Percentiles rank a stretch among this genome's conserved stretches.
Evolutionary conservation across 208 protist genomes (phyloP).

Genomic region (Acanthamoeba royreba): DNA sequence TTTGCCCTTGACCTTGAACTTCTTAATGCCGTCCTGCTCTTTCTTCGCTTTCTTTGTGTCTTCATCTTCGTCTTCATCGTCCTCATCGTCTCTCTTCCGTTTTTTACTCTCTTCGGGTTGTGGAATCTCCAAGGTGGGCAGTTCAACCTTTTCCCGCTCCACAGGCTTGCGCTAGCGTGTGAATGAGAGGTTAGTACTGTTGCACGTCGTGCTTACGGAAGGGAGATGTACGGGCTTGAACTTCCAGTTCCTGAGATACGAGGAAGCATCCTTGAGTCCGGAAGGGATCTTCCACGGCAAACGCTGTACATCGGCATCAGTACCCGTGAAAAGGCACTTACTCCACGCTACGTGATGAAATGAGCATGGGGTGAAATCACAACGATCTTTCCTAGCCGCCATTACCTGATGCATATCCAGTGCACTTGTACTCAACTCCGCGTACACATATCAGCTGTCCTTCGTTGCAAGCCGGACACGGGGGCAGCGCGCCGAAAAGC

Average conservation of each 20-base stretch:
- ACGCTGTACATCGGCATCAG: background rate
- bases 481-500: slow-evolving; percentile 14
- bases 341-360: slow-evolving; percentile 28
- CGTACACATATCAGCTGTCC: background rate
- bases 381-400: no score
- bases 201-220: no score
- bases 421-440: background rate
- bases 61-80: background rate
- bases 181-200: no score
- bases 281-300: slow-evolving; percentile 9
- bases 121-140: background rate
- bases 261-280: background rate
- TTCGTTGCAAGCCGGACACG: background rate
- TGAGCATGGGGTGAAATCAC: background rate
- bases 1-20: slow-evolving; percentile 58
- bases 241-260: background rate
- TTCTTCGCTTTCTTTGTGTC: background rate
- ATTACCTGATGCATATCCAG: background rate
- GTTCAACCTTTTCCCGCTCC: background rate
- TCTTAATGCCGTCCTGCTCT: background rate
- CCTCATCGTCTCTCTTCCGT: no score
- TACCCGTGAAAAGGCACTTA: background rate
- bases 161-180: background rate
- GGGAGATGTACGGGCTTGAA: background rate
- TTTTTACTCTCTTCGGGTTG: background rate